Evolutionary conservation across 2,329 filamentous ascomycete genomes (phyloP).

Genomic region (Pseudogymnoascus sp.): DNA sequence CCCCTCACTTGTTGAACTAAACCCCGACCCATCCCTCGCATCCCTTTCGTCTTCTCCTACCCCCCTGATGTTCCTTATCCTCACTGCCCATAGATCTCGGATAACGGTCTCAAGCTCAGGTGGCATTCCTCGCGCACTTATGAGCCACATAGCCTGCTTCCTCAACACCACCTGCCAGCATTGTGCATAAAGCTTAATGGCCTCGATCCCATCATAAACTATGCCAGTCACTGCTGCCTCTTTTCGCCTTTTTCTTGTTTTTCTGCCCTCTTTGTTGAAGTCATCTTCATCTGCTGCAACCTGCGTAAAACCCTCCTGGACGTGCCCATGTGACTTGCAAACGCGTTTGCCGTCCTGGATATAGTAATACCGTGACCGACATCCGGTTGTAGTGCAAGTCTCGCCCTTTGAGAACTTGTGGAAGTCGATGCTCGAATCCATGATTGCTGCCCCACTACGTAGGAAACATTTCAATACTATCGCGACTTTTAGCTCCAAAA

Average conservation of each 20-base stretch:
- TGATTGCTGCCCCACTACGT: slow-evolving; percentile 11
- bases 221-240: slow-evolving; percentile 46
- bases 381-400: slow-evolving; percentile 49
- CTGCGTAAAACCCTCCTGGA: slow-evolving; percentile 45
- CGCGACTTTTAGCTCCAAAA: not conserved
- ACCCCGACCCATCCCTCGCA: slow-evolving; percentile 27
- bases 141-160: slow-evolving; percentile 68
- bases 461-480: not conserved
- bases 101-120: slow-evolving; percentile 70
- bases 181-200: slow-evolving; percentile 72
- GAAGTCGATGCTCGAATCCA: slow-evolving; percentile 28
- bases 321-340: slow-evolving; percentile 53
- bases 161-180: slow-evolving; percentile 77
- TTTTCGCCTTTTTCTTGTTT: slow-evolving; percentile 49
- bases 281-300: slow-evolving; percentile 58
- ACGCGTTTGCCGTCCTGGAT: slow-evolving; percentile 56
- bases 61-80: slow-evolving; percentile 23
- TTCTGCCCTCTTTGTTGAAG: slow-evolving; percentile 52
- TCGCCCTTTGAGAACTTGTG: slow-evolving; percentile 36
- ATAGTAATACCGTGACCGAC: slow-evolving; percentile 50
- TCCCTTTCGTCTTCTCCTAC: slow-evolving; percentile 24
- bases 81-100: slow-evolving; percentile 75
- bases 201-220: slow-evolving; percentile 57
- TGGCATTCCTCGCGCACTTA: slow-evolving; percentile 49
- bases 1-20: slow-evolving; percentile 15